Base-by-base conservation (phyloP, 2,329 filamentous ascomycete genomes). In the Colletotrichum godetiae region DNA sequence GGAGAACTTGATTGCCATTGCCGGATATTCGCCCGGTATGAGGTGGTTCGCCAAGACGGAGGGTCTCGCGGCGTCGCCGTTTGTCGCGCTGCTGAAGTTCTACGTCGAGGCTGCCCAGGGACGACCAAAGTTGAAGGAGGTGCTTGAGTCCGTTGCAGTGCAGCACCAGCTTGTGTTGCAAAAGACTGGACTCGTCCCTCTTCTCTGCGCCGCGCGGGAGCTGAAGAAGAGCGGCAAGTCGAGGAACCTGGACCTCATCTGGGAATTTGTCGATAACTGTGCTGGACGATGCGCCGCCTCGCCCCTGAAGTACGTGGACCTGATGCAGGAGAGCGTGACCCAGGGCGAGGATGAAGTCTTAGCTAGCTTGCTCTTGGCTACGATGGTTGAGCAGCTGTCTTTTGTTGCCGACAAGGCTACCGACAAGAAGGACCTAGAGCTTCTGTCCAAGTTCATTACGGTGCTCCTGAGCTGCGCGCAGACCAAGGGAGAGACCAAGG, bases 11-110 rank as follows among this genome's bases (percentile, higher is more conserved):
- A 90, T 98, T 22, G 89, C 91, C 35, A 94, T 98, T 79, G 95
- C 95, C 4, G 90, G 91, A 75, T 91, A 92, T 77, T 97, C 95
- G 3, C 91, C 94, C 0, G 92, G 92, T 6, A 97, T 98, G 92
- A 91, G 93, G 75, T 98, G 96, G 96, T 98, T 97, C 85, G 89
- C 93, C 75, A 95, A 94, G 78, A 89, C 85, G 72, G 90, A 93
- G 75, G 87, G 87, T 1, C 85, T 93, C n/a, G 80, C 82, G 1
- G 84, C 90, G 52, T 94, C 93, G 4, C 93, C 93, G 0, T 94
- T 95, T 75, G 90, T 90, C n/a, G 91, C 91, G 0, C 86, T 96
- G 27, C 81, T 96, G 6, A 90, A 88, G 72, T 83, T 88, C 33
- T 71, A 73, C 0, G 61, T 73, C 22, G 60, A 73, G 35, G 61